Percentiles rank a stretch among this genome's conserved stretches.
These are phyloP conservation scores for Exophiala sp. DNA, from an alignment of 2,329 filamentous ascomycete species.

Conservation along the genomic window DNA sequence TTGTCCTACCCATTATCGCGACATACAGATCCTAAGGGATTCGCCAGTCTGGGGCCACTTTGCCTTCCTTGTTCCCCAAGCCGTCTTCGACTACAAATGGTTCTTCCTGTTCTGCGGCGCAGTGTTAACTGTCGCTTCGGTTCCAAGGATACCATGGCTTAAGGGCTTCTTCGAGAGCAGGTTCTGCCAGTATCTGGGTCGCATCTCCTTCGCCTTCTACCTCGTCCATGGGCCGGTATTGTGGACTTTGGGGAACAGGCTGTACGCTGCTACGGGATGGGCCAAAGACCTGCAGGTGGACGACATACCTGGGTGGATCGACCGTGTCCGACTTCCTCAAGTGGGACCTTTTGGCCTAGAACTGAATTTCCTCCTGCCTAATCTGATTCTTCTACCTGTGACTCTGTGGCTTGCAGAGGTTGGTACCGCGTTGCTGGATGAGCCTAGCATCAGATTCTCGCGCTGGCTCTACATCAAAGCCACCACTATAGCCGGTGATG, in stretches of 20 bases:
- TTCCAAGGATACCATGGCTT: constrained; percentile 53
- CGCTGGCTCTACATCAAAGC: constrained; percentile 32
- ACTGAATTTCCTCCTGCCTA: constrained; percentile 53
- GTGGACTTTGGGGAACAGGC: constrained; percentile 54
- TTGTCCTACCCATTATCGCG: constrained; percentile 53
- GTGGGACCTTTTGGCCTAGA: constrained; percentile 57
- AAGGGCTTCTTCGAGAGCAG: constrained; percentile 42
- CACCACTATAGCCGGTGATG: not conserved
- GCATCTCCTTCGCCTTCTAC: constrained; percentile 44
- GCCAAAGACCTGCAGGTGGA: constrained; percentile 44
- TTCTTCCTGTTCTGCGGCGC: constrained; percentile 61
- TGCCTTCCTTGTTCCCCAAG: constrained; percentile 52
- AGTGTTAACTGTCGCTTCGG: constrained; percentile 49
- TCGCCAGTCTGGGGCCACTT: constrained; percentile 19
- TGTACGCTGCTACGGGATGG: constrained; percentile 59
- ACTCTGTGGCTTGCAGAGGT: constrained; percentile 56
- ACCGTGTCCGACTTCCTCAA: constrained; percentile 51
- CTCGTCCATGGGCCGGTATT: constrained; percentile 43
- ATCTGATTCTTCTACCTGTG: constrained; percentile 55
- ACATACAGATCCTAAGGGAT: constrained; percentile 9
- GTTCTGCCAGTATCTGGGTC: constrained; percentile 43
- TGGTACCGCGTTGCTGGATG: constrained; percentile 52
- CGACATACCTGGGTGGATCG: constrained; percentile 51
- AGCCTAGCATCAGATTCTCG: constrained; percentile 54
- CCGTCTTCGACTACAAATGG: constrained; percentile 61